Percentiles rank a stretch among this genome's conserved stretches.
Evolutionary conservation across 805 yeast species (phyloP).

Genomic region (Spencermartinsiella europaea): DNA sequence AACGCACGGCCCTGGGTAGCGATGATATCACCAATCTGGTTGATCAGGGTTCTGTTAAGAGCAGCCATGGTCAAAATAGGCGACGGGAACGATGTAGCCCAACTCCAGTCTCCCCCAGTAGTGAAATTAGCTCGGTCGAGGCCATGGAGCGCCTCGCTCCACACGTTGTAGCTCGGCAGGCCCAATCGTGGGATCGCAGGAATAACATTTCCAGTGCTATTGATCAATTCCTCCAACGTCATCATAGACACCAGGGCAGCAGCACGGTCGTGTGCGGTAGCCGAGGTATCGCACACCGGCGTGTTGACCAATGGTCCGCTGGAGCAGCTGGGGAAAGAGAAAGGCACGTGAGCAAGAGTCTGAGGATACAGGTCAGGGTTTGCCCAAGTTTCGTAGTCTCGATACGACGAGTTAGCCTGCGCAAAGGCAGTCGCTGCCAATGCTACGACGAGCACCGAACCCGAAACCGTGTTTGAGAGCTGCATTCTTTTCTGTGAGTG

Average conservation of each 20-base stretch:
- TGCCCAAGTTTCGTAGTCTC: too few relatives aligned
- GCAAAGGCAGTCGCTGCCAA: too few relatives aligned
- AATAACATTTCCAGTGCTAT: conserved; percentile 9
- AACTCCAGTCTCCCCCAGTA: conserved; percentile 1
- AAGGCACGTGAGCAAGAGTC: too few relatives aligned
- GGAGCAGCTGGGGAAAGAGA: neutral
- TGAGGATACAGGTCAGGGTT: too few relatives aligned
- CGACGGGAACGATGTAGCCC: conserved; percentile 13
- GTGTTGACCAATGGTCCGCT: neutral
- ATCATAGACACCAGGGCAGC: conserved; percentile 7
- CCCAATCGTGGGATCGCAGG: conserved; percentile 14
- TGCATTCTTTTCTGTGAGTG: too few relatives aligned
- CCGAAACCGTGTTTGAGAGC: too few relatives aligned
- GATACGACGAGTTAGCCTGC: too few relatives aligned
- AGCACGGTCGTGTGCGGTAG: conserved; percentile 5
- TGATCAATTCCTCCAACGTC: conserved; percentile 11
- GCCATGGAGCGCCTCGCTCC: conserved; percentile 16
- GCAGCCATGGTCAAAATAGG: conserved; percentile 10
- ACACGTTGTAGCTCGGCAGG: conserved; percentile 12
- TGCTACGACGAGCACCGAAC: too few relatives aligned
- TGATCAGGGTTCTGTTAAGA: conserved; percentile 9
- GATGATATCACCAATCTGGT: conserved; percentile 6
- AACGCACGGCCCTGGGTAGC: conserved; percentile 14
- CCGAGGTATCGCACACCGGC: neutral
- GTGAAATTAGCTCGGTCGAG: conserved; percentile 8